Conservation (phyloP, 306 rosid species). For the Vigna trinervia region DNA sequence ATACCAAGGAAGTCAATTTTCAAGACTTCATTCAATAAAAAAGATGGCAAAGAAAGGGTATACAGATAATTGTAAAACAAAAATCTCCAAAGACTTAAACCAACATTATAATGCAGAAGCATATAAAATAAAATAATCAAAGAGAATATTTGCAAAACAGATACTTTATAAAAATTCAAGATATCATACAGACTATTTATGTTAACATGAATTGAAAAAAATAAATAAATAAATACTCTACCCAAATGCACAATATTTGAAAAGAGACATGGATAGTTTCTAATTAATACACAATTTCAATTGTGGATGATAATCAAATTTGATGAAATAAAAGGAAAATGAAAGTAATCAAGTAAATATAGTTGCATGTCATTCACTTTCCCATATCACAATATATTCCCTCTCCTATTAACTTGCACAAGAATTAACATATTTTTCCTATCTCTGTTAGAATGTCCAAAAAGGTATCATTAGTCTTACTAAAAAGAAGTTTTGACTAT, state of each 20-base stretch:
- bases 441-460: background rate
- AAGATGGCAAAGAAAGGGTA: conserved; percentile 22
- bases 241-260: background rate
- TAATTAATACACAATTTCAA: background rate
- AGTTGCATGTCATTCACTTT: background rate
- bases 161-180: background rate
- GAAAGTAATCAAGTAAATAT: background rate
- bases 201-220: conserved; percentile 1
- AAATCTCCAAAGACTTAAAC: background rate
- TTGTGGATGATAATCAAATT: background rate
- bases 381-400: background rate
- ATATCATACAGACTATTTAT: background rate
- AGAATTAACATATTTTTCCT: background rate
- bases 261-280: background rate
- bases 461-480: background rate
- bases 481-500: background rate
- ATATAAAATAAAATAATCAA: conserved; percentile 17
- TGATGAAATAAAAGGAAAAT: background rate
- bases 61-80: background rate
- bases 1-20: conserved; percentile 33
- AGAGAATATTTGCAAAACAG: background rate
- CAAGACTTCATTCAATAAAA: conserved; percentile 25
- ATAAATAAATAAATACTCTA: background rate
- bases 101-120: conserved; percentile 15
- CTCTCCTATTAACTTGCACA: background rate